Percentiles rank a stretch among this genome's conserved stretches.
Conservation (phyloP, 495 filamentous ascomycete genomes). For the Penicillium goetzii region DNA sequence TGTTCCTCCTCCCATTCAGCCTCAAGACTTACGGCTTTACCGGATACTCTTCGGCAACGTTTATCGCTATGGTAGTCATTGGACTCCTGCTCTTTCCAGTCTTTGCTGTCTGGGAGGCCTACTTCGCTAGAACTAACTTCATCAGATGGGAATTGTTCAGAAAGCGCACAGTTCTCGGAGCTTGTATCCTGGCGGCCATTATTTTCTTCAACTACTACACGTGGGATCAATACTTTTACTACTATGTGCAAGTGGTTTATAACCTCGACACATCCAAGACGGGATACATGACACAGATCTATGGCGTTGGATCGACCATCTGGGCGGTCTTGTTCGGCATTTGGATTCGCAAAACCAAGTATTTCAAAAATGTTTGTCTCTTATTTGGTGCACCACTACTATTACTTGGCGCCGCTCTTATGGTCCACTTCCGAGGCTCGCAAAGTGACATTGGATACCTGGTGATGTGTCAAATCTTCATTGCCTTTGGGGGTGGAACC, state of each 20-base stretch:
- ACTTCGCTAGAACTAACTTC: conserved; percentile 56
- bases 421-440: conserved; percentile 68
- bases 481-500: conserved; percentile 64
- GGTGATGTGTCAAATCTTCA: conserved; percentile 76
- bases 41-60: conserved; percentile 50
- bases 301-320: conserved; percentile 67
- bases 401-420: conserved; percentile 62
- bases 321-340: conserved; percentile 58
- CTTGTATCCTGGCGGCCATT: conserved; percentile 54
- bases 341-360: conserved; percentile 56
- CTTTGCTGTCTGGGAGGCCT: conserved; percentile 61
- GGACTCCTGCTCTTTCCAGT: conserved; percentile 55
- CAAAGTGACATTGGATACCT: conserved; percentile 62
- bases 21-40: conserved; percentile 47
- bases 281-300: conserved; percentile 66
- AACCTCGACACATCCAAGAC: conserved; percentile 57
- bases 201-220: conserved; percentile 64
- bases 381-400: conserved; percentile 63
- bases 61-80: conserved; percentile 59
- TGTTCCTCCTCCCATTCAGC: conserved; percentile 67
- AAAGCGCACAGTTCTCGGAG: conserved; percentile 68
- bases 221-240: conserved; percentile 68
- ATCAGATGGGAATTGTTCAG: conserved; percentile 60
- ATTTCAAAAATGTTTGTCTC: conserved; percentile 58
- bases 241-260: conserved; percentile 68